Percentiles rank a stretch among this genome's conserved stretches.
These are phyloP conservation scores for Apiospora kogelbergensis DNA, from an alignment of 2,329 filamentous ascomycete genomes.

Conservation along the genomic window DNA sequence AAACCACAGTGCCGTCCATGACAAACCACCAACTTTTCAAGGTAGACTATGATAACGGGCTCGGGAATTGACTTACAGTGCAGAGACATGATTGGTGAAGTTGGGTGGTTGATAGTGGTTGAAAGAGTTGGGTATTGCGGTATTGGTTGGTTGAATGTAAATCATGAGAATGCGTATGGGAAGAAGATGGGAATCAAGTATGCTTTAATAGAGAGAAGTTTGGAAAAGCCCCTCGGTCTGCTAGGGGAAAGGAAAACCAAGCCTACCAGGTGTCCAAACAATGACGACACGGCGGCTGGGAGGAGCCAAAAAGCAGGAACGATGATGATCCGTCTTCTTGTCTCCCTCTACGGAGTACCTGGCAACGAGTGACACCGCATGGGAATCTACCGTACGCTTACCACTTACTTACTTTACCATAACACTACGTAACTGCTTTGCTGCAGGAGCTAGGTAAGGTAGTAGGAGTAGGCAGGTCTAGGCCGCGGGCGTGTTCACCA, in stretches of 20 bases:
- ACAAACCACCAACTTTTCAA: not conserved
- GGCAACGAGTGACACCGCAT: not conserved
- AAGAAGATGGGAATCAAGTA: not conserved
- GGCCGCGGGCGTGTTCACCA: not conserved
- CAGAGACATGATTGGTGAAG: constrained; percentile 52
- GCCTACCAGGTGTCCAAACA: constrained; percentile 6
- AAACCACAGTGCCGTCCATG: not conserved
- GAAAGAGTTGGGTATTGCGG: not conserved
- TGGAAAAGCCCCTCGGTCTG: not conserved
- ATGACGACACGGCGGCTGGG: constrained; percentile 6
- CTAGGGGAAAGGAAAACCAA: not conserved
- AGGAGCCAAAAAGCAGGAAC: constrained; percentile 8
- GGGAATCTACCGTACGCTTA: not conserved
- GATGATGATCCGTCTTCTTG: not conserved
- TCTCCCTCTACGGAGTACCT: not conserved
- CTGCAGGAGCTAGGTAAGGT: not conserved
- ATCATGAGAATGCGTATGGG: not conserved
- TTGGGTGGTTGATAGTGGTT: constrained; percentile 10
- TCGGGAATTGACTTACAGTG: constrained; percentile 47
- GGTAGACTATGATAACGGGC: not conserved
- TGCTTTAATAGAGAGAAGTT: not conserved
- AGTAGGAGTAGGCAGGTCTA: not conserved
- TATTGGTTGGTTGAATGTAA: not conserved
- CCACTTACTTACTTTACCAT: not conserved
- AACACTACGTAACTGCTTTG: not conserved